Evolutionary conservation across 1,284 basidiomycete genomes (phyloP).

Genomic region (Mycosarcoma maydis): DNA sequence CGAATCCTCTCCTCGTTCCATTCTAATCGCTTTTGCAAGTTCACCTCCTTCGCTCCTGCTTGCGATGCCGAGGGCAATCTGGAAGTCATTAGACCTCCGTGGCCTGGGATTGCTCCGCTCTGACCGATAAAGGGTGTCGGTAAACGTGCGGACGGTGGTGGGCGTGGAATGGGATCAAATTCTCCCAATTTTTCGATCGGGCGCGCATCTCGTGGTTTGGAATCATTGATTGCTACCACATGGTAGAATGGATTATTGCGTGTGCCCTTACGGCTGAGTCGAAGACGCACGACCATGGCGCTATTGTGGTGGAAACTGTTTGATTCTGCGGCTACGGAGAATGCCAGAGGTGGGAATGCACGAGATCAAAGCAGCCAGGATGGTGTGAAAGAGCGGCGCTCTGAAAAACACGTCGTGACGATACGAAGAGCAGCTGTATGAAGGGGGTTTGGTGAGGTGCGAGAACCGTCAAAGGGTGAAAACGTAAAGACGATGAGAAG

Average conservation of each 20-base stretch:
- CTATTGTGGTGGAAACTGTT: neutral
- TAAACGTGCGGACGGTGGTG: slow-evolving; percentile 3
- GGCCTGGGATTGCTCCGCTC: slow-evolving; percentile 14
- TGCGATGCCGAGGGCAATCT: slow-evolving; percentile 19
- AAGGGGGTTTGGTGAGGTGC: too few species aligned
- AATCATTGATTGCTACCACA: slow-evolving; percentile 83
- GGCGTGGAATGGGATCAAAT: slow-evolving; percentile 76
- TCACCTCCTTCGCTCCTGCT: slow-evolving; percentile 33
- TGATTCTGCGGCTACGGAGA: neutral
- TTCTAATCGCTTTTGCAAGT: slow-evolving; percentile 76
- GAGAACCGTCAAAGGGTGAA: too few species aligned
- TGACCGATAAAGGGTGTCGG: slow-evolving; percentile 21
- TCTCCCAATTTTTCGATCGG: slow-evolving; percentile 89
- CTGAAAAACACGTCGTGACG: too few species aligned
- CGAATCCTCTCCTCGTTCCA: slow-evolving; percentile 90
- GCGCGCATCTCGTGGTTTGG: slow-evolving; percentile 81
- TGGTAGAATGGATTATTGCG: slow-evolving; percentile 84
- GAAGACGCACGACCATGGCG: slow-evolving; percentile 82
- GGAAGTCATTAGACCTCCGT: slow-evolving; percentile 51
- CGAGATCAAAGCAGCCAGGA: too few species aligned
- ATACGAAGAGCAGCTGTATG: too few species aligned
- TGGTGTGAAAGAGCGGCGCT: too few species aligned
- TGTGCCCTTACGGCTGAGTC: slow-evolving; percentile 84
- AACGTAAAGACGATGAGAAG: too few species aligned
- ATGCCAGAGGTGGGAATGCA: neutral